These are phyloP conservation scores for Aspergillus udagawae DNA, from an alignment of 2,329 filamentous ascomycete genomes.

Conservation along the genomic window DNA sequence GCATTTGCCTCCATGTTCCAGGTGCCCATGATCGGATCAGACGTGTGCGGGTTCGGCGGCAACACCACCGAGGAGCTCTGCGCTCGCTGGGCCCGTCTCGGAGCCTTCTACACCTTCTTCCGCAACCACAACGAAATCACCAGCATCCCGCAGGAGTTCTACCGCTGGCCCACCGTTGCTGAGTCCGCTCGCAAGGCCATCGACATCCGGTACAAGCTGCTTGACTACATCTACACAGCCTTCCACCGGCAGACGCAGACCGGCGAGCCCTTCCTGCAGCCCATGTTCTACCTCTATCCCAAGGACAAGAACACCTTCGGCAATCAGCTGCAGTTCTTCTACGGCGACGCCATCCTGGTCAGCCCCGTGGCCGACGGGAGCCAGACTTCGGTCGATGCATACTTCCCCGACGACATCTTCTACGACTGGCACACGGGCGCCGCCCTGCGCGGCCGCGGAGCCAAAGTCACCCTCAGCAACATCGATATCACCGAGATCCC, in stretches of 20 bases:
- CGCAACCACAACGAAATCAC: conserved; percentile 64
- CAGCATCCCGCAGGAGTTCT: conserved; percentile 65
- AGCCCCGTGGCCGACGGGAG: conserved; percentile 53
- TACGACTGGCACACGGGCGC: conserved; percentile 58
- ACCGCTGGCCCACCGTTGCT: conserved; percentile 62
- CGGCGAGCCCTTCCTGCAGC: conserved; percentile 64
- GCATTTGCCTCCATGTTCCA: conserved; percentile 64
- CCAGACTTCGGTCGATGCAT: conserved; percentile 50
- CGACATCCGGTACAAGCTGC: conserved; percentile 67
- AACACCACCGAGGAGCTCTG: conserved; percentile 67
- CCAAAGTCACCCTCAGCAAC: conserved; percentile 41
- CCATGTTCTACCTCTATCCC: conserved; percentile 70
- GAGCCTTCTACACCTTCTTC: conserved; percentile 72
- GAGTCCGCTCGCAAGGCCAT: conserved; percentile 65
- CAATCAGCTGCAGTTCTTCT: conserved; percentile 58
- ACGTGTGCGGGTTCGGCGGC: conserved; percentile 72
- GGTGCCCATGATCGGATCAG: conserved; percentile 64
- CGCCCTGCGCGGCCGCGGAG: conserved; percentile 44
- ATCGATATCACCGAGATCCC: conserved; percentile 54
- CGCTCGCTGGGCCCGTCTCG: conserved; percentile 69
- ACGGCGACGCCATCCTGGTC: conserved; percentile 53
- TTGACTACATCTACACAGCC: conserved; percentile 76
- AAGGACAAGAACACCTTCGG: conserved; percentile 49
- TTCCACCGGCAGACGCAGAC: conserved; percentile 57
- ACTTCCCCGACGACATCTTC: conserved; percentile 56